A percentile compares a stretch with the other conserved stretches of the same genome.
phyloP scores from a whole-genome alignment of 2,329 filamentous ascomycete species.

The Penicillium sp. region DNA sequence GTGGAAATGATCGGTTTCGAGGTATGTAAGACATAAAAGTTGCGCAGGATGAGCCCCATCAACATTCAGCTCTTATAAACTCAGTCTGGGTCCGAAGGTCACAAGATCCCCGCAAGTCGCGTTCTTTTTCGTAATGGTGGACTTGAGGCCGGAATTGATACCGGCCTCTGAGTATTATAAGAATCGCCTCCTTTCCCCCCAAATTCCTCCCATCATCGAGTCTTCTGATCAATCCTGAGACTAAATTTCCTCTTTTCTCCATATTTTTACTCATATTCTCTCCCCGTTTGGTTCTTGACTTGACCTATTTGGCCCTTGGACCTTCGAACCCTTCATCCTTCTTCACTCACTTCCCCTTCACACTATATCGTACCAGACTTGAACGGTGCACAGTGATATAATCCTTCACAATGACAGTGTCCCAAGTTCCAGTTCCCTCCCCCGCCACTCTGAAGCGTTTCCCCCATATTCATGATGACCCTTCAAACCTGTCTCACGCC shows the following conservation, averaged over 20 bases:
- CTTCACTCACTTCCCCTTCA: background rate
- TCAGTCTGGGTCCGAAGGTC: slow-evolving; percentile 12
- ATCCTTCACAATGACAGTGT: slow-evolving; percentile 30
- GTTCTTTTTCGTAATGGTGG: slow-evolving; percentile 35
- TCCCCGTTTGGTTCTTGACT: slow-evolving; percentile 12
- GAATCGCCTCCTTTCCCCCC: slow-evolving; percentile 30
- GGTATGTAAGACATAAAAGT: background rate
- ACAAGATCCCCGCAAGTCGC: slow-evolving; percentile 22
- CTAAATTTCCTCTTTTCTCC: slow-evolving; percentile 2
- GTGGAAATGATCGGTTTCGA: slow-evolving; percentile 6
- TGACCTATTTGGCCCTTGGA: slow-evolving; percentile 10
- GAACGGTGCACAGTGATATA: too few relatives aligned
- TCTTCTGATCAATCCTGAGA: slow-evolving; percentile 14
- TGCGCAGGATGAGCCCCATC: background rate
- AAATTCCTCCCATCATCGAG: slow-evolving; percentile 14
- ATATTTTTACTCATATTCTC: slow-evolving; percentile 16
- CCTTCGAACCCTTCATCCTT: background rate
- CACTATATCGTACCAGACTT: background rate
- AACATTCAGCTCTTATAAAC: slow-evolving; percentile 1
- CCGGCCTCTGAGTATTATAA: slow-evolving; percentile 43
- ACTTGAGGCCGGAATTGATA: slow-evolving; percentile 42
- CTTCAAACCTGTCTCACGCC: slow-evolving; percentile 34
- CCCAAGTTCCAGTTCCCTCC: slow-evolving; percentile 27
- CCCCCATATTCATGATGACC: slow-evolving; percentile 42
- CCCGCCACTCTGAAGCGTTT: slow-evolving; percentile 35